Evolutionary conservation across 768 basidiomycete species (phyloP).

Genomic region (Gloeophyllum trabeum): DNA sequence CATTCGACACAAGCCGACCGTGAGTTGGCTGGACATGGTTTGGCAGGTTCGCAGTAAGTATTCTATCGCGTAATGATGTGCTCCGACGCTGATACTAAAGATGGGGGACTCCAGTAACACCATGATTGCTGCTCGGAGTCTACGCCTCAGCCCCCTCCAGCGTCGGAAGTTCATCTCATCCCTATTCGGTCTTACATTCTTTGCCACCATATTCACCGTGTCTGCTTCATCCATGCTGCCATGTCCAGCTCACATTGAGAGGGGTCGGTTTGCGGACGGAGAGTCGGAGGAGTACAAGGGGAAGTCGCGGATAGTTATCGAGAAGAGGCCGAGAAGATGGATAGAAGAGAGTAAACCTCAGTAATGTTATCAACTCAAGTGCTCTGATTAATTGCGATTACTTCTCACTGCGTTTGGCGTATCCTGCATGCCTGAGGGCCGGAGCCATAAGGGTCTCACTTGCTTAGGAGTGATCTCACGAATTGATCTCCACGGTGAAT

Average conservation of each 20-base stretch:
- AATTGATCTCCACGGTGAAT: too few relatives aligned
- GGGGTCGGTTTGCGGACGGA: constrained; percentile 48
- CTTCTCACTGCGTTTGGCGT: too few relatives aligned
- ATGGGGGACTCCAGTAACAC: constrained; percentile 44
- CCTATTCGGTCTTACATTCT: constrained; percentile 72
- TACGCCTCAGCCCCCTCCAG: constrained; percentile 44
- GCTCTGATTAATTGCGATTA: too few relatives aligned
- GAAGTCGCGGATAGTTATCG: constrained; percentile 20
- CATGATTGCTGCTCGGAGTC: too few relatives aligned
- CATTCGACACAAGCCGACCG: too few relatives aligned
- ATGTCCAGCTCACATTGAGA: constrained; percentile 60
- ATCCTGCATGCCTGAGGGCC: too few relatives aligned
- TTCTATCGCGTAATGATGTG: not conserved
- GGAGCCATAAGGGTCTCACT: too few relatives aligned
- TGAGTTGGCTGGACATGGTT: not conserved
- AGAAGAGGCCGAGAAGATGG: constrained; percentile 66
- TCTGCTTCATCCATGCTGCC: constrained; percentile 71
- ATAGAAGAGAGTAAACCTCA: constrained; percentile 55
- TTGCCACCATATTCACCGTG: constrained; percentile 70
- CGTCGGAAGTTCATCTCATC: constrained; percentile 67
- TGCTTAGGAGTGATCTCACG: too few relatives aligned
- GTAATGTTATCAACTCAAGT: constrained; percentile 18
- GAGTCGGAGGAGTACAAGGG: constrained; percentile 15
- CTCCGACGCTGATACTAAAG: constrained; percentile 10
- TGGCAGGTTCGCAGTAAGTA: not conserved